phyloP scores from a whole-genome alignment of 345 rosid genomes.

The Crucihimalaya himalaica region DNA sequence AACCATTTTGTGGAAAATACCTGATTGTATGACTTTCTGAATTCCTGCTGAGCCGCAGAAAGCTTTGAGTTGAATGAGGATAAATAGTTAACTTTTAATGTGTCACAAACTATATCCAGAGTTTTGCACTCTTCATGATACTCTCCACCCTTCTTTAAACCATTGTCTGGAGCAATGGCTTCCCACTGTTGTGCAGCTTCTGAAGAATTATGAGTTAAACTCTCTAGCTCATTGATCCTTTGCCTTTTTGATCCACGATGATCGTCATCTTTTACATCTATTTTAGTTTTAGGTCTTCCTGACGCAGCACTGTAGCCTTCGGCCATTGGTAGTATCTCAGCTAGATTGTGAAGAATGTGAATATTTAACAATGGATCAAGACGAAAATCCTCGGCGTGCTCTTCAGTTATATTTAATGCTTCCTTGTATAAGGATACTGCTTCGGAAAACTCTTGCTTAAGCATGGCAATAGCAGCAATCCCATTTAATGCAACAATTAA shows the following conservation, averaged over 20 bases:
- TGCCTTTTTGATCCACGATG: constrained; percentile 52
- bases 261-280: constrained; percentile 43
- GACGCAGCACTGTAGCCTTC: constrained; percentile 38
- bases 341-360: constrained; percentile 89
- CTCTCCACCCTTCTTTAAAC: constrained; percentile 40
- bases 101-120: constrained; percentile 57
- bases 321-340: constrained; percentile 63
- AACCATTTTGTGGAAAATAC: constrained; percentile 42
- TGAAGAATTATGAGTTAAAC: constrained; percentile 38
- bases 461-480: constrained; percentile 87
- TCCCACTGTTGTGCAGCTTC: constrained; percentile 26
- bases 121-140: constrained; percentile 40
- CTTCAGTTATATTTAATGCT: constrained; percentile 64
- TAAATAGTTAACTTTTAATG: constrained; percentile 71
- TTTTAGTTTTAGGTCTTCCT: constrained; percentile 42
- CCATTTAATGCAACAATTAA: constrained; percentile 87
- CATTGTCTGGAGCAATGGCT: constrained; percentile 34
- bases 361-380: constrained; percentile 86
- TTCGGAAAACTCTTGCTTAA: constrained; percentile 62
- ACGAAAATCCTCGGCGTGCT: constrained; percentile 81
- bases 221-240: constrained; percentile 39
- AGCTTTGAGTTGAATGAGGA: constrained; percentile 69
- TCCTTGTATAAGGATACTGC: constrained; percentile 78
- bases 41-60: constrained; percentile 70
- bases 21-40: constrained; percentile 65